These are phyloP conservation scores for Carallia pectinifolia DNA, from an alignment of 345 rosid genomes.

Conservation along the genomic window DNA sequence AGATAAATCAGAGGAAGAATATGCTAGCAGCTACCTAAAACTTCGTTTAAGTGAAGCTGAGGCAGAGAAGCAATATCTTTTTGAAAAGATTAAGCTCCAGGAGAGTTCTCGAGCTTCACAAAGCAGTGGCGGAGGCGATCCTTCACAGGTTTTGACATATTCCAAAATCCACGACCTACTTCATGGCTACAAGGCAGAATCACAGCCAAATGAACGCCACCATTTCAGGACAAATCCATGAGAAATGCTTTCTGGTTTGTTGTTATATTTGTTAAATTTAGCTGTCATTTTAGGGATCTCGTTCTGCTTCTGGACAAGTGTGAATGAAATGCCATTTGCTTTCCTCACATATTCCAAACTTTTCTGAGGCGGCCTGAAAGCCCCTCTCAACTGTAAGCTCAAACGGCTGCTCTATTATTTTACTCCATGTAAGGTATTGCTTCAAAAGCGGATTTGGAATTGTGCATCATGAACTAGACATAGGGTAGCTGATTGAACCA, in stretches of 20 bases:
- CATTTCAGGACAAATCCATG: slow-evolving; percentile 54
- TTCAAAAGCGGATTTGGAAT: background rate
- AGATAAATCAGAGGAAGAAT: slow-evolving; percentile 95
- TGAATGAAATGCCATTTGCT: slow-evolving; percentile 25
- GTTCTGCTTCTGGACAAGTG: slow-evolving; percentile 8
- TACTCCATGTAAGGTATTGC: background rate
- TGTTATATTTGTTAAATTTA: slow-evolving; percentile 10
- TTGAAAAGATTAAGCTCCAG: slow-evolving; percentile 89
- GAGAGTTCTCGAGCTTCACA: slow-evolving; percentile 72
- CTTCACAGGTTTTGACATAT: slow-evolving; percentile 65
- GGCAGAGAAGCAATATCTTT: slow-evolving; percentile 94
- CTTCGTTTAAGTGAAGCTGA: slow-evolving; percentile 94
- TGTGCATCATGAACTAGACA: background rate
- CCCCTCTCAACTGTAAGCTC: background rate
- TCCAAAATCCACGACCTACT: slow-evolving; percentile 64
- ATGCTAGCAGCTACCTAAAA: slow-evolving; percentile 80
- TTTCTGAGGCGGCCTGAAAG: no score
- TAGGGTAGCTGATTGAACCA: background rate
- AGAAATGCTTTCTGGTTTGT: slow-evolving; percentile 8
- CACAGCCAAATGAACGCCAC: slow-evolving; percentile 51
- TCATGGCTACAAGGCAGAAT: slow-evolving; percentile 55
- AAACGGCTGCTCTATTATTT: background rate
- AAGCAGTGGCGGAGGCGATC: slow-evolving; percentile 56
- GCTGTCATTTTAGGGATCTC: slow-evolving; percentile 10
- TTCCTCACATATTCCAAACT: background rate